phyloP scores from a whole-genome alignment of 768 basidiomycete genomes.

The Amanita polypyramis region DNA sequence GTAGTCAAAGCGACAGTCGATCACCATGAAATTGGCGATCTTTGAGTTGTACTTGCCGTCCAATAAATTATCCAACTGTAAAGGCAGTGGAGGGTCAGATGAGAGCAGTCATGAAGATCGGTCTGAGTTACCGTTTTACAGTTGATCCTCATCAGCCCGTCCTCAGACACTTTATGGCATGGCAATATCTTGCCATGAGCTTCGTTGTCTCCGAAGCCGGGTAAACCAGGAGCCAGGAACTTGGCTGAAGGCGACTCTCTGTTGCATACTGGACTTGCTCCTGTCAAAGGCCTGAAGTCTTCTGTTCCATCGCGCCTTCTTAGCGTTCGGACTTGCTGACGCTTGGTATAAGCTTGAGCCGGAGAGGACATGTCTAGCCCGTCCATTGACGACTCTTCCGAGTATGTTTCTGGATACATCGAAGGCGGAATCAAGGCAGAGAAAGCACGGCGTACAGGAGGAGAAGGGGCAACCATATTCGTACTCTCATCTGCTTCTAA shows the following conservation, averaged over 20 bases:
- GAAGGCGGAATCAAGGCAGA: conserved; percentile 65
- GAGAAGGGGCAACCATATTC: conserved; percentile 12
- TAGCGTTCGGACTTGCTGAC: conserved; percentile 70
- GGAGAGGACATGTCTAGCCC: conserved; percentile 68
- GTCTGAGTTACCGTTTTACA: conserved; percentile 53
- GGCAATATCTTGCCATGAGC: conserved; percentile 88
- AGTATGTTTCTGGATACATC: conserved; percentile 32
- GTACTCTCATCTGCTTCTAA: conserved; percentile 14
- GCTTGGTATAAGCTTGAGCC: conserved; percentile 69
- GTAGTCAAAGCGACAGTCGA: conserved; percentile 98
- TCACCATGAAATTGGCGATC: conserved; percentile 64
- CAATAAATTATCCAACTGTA: conserved; percentile 67
- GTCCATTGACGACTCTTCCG: conserved; percentile 54
- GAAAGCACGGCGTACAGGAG: conserved; percentile 59
- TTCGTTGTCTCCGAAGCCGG: conserved; percentile 91
- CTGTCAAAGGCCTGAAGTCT: conserved; percentile 67
- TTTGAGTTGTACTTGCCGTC: conserved; percentile 59
- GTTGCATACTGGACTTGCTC: conserved; percentile 42
- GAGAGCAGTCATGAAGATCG: conserved; percentile 3
- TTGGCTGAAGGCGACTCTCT: conserved; percentile 51
- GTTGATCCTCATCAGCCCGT: conserved; percentile 89
- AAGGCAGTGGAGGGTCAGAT: conserved; percentile 9
- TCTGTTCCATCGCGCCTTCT: conserved; percentile 76
- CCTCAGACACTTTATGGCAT: conserved; percentile 88
- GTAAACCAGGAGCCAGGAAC: conserved; percentile 50